Conservation (phyloP, 1,139 yeast genomes). For the Lodderomyces orthopsilosis region DNA sequence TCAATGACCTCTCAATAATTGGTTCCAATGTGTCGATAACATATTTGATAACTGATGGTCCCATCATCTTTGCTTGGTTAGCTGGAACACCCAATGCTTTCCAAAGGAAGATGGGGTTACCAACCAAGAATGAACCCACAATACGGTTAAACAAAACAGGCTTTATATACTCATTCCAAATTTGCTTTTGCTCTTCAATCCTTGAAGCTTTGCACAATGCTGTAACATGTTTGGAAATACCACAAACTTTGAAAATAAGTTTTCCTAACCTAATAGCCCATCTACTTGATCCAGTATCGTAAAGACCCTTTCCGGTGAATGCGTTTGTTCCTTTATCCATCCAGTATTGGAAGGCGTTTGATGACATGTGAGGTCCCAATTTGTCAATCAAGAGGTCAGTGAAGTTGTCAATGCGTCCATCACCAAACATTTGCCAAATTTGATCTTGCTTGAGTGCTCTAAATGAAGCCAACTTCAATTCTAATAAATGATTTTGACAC, state of each 20-base stretch:
- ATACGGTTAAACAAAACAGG: constrained; percentile 72
- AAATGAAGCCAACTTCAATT: constrained; percentile 71
- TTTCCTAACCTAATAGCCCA: constrained; percentile 77
- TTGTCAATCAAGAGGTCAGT: constrained; percentile 45
- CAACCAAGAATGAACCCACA: constrained; percentile 64
- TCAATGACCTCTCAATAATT: constrained; percentile 56
- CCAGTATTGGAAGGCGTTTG: constrained; percentile 84
- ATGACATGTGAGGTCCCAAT: constrained; percentile 68
- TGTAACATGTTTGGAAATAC: constrained; percentile 51
- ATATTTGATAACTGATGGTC: constrained; percentile 65
- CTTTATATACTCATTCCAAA: constrained; percentile 62
- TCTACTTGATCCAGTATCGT: constrained; percentile 78
- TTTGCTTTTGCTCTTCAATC: constrained; percentile 55
- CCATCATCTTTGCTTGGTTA: constrained; percentile 80
- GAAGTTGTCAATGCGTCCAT: constrained; percentile 60
- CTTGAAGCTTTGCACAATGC: constrained; percentile 58
- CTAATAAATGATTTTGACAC: constrained; percentile 75
- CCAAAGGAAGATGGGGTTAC: constrained; percentile 84
- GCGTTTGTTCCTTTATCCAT: constrained; percentile 57
- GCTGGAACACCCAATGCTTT: constrained; percentile 85
- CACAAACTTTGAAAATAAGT: constrained; percentile 55
- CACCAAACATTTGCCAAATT: constrained; percentile 74
- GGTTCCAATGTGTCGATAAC: constrained; percentile 81
- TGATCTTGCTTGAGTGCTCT: constrained; percentile 57
- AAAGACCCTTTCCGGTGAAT: constrained; percentile 60